Percentiles rank a stretch among this genome's conserved stretches.
phyloP scores from a whole-genome alignment of 2,329 filamentous ascomycete species.

The Phialocephala sp. region DNA sequence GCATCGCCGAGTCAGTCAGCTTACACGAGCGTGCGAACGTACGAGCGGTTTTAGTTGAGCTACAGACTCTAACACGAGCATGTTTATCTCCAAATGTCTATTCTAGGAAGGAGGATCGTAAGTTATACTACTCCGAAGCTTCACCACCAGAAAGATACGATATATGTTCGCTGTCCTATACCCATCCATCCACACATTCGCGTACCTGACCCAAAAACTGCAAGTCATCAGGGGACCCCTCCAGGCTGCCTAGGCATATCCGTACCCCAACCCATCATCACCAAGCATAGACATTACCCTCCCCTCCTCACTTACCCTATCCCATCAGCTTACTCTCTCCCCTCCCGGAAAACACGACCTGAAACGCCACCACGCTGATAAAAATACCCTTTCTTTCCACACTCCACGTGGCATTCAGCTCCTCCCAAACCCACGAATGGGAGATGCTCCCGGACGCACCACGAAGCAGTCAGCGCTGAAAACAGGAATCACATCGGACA shows the following conservation, averaged over 20 bases:
- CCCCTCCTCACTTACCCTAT: neutral
- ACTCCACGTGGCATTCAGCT: neutral
- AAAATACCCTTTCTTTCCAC: neutral
- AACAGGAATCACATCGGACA: neutral
- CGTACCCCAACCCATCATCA: neutral
- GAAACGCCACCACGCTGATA: constrained; percentile 3
- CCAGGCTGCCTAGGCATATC: neutral
- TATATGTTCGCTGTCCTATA: neutral
- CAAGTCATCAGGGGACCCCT: neutral
- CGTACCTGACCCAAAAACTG: constrained; percentile 8
- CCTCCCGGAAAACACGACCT: neutral
- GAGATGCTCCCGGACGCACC: neutral
- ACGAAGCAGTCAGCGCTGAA: neutral
- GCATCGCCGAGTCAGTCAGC: neutral
- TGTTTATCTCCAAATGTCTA: neutral
- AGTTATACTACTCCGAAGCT: too few relatives aligned
- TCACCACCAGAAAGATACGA: too few relatives aligned
- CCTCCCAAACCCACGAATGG: constrained; percentile 7
- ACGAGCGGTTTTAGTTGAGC: neutral
- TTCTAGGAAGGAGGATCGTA: neutral
- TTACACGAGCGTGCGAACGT: neutral
- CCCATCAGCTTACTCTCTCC: neutral
- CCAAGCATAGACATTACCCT: neutral
- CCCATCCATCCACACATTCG: neutral
- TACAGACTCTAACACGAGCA: neutral